Conservation (phyloP, 495 filamentous ascomycete genomes). For the Penicillium antarcticum region DNA sequence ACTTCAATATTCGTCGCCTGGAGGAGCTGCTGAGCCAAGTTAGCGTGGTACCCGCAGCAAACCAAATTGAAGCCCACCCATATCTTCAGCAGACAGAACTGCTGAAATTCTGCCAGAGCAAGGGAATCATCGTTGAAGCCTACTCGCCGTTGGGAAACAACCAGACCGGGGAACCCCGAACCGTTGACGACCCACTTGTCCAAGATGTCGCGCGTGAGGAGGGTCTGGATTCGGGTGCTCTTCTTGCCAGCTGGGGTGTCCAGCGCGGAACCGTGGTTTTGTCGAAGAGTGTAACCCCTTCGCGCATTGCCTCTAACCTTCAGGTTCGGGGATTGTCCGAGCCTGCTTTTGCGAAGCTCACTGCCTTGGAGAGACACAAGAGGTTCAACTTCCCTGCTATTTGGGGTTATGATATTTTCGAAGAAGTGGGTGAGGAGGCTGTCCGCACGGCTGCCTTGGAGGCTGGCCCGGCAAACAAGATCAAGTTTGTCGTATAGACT, state of each 20-base stretch:
- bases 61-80: constrained; percentile 63
- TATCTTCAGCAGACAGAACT: constrained; percentile 56
- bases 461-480: constrained; percentile 18
- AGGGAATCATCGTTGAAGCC: constrained; percentile 55
- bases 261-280: constrained; percentile 48
- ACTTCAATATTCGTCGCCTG: constrained; percentile 48
- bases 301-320: constrained; percentile 42
- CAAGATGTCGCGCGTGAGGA: constrained; percentile 35
- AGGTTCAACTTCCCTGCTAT: constrained; percentile 37
- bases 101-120: constrained; percentile 40
- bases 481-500: constrained; percentile 23
- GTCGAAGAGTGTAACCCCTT: constrained; percentile 46
- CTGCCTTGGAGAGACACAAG: constrained; percentile 27
- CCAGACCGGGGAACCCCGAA: constrained; percentile 32
- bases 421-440: constrained; percentile 25
- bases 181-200: constrained; percentile 32
- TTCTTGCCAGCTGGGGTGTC: constrained; percentile 47
- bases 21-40: constrained; percentile 35
- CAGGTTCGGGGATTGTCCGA: constrained; percentile 26
- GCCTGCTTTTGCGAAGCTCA: constrained; percentile 33
- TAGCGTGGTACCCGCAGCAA: constrained; percentile 46
- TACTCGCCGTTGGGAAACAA: constrained; percentile 59
- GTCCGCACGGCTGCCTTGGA: constrained; percentile 18
- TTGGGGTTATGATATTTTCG: constrained; percentile 41
- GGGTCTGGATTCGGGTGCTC: constrained; percentile 33